phyloP scores from a whole-genome alignment of 495 filamentous ascomycete species.

The Bombardia bombarda region DNA sequence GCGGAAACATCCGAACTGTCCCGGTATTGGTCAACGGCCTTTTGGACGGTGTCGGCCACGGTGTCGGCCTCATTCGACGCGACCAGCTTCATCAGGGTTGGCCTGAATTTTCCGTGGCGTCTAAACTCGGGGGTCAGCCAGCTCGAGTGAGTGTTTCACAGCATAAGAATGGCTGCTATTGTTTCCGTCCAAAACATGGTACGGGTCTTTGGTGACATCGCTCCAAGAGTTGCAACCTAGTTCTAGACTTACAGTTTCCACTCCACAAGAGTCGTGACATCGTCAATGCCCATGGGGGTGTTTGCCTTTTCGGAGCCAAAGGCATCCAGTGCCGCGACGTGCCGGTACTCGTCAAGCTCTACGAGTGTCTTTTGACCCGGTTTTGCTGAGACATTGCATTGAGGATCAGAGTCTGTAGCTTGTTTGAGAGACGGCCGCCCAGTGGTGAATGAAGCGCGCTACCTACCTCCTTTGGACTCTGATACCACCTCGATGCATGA shows the following conservation, averaged over 20 bases:
- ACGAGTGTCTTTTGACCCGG: slow-evolving; percentile 35
- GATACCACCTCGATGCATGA: slow-evolving; percentile 34
- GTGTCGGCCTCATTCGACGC: slow-evolving; percentile 45
- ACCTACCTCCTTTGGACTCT: slow-evolving; percentile 31
- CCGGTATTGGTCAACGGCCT: slow-evolving; percentile 42
- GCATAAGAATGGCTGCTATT: not conserved
- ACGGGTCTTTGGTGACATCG: not conserved
- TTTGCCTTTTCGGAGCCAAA: slow-evolving; percentile 24
- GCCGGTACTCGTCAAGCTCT: slow-evolving; percentile 42
- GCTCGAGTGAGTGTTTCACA: not conserved
- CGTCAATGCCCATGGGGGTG: slow-evolving; percentile 27
- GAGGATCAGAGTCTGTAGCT: slow-evolving; percentile 1
- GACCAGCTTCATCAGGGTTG: slow-evolving; percentile 56
- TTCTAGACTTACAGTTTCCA: slow-evolving; percentile 63
- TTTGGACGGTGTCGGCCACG: slow-evolving; percentile 35
- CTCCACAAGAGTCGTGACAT: slow-evolving; percentile 51
- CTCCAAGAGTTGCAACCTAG: not conserved
- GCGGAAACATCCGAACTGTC: slow-evolving; percentile 34
- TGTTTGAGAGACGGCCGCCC: slow-evolving; percentile 3
- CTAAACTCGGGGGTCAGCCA: slow-evolving; percentile 12
- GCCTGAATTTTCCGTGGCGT: slow-evolving; percentile 64
- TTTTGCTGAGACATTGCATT: slow-evolving; percentile 22
- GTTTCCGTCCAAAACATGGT: not conserved
- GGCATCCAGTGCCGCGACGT: slow-evolving; percentile 29
- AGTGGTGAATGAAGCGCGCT: too few relatives aligned